Percentiles rank a stretch among this genome's conserved stretches.
These are phyloP conservation scores for Chernovozyma sophiae-reginae DNA, from an alignment of 1,139 yeast genomes.

Conservation along the genomic window DNA sequence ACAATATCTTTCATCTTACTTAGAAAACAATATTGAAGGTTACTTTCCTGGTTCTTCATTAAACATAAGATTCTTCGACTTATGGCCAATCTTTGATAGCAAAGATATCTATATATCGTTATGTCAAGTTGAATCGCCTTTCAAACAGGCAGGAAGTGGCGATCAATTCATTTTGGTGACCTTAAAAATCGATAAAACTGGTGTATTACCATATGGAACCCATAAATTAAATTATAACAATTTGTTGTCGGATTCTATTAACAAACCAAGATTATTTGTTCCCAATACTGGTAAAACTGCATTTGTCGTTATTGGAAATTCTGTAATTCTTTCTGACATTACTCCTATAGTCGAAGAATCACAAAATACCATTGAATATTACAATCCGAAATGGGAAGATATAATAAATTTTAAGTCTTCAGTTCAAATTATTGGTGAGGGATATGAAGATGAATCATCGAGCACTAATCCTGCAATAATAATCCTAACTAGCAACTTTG, in stretches of 20 bases:
- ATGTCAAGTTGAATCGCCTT: conserved; percentile 19
- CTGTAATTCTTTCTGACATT: conserved; percentile 65
- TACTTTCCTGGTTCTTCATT: conserved; percentile 33
- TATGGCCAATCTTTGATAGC: conserved; percentile 34
- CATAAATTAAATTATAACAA: conserved; percentile 36
- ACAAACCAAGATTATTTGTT: conserved; percentile 49
- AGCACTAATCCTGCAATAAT: conserved; percentile 39
- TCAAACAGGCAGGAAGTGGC: conserved; percentile 3
- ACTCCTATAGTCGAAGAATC: conserved; percentile 12
- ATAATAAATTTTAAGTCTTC: conserved; percentile 51
- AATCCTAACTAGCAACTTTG: conserved; percentile 54
- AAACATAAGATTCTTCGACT: conserved; percentile 48
- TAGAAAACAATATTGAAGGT: conserved; percentile 37
- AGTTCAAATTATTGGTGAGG: conserved; percentile 58
- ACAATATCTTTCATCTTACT: conserved; percentile 24
- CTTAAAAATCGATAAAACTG: conserved; percentile 49
- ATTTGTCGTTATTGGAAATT: conserved; percentile 56
- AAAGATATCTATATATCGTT: conserved; percentile 49
- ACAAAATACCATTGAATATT: conserved; percentile 31
- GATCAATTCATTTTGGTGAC: conserved; percentile 47
- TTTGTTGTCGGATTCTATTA: conserved; percentile 5
- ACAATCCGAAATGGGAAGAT: conserved; percentile 76
- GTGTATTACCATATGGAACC: conserved; percentile 56
- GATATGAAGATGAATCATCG: conserved; percentile 41
- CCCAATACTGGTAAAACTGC: conserved; percentile 64